phyloP scores from a whole-genome alignment of 371 early-diverging fungal species.

The Phascolomyces articulosus region DNA sequence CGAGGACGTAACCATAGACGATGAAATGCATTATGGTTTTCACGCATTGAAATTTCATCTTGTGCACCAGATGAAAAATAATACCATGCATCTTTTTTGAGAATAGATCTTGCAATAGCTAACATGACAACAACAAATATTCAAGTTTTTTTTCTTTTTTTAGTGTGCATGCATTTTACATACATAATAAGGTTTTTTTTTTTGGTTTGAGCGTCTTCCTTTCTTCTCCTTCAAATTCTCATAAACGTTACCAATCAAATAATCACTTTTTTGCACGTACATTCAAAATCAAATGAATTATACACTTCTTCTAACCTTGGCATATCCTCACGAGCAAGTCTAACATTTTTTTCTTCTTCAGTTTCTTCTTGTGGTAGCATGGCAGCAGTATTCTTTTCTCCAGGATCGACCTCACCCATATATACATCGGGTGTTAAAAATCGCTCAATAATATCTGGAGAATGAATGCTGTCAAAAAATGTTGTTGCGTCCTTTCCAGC shows the following conservation, averaged over 20 bases:
- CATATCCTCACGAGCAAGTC: constrained; percentile 46
- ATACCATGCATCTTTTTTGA: constrained; percentile 79
- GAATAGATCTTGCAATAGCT: constrained; percentile 61
- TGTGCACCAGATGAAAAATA: constrained; percentile 86
- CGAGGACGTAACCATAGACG: constrained; percentile 80
- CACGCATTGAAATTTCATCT: constrained; percentile 82
- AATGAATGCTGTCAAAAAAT: constrained; percentile 75
- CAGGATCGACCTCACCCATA: constrained; percentile 43
- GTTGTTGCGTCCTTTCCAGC: constrained; percentile 85
- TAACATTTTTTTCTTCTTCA: constrained; percentile 39
- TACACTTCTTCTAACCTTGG: constrained; percentile 69
- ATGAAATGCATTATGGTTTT: constrained; percentile 78
- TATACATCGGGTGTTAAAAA: constrained; percentile 57
- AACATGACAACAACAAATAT: not conserved
- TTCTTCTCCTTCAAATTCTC: too few relatives aligned
- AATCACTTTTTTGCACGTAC: constrained; percentile 16
- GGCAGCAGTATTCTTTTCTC: constrained; percentile 16
- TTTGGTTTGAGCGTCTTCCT: too few relatives aligned
- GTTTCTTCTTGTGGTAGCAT: constrained; percentile 22
- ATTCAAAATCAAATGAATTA: constrained; percentile 78
- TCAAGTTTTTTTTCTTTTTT: too few relatives aligned
- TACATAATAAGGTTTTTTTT: too few relatives aligned
- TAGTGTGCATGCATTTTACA: too few relatives aligned
- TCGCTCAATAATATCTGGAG: constrained; percentile 60
- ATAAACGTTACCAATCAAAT: too few relatives aligned